These are phyloP conservation scores for Ceratocystis colombiana DNA, from an alignment of 2,329 filamentous ascomycete genomes.

Conservation along the genomic window DNA sequence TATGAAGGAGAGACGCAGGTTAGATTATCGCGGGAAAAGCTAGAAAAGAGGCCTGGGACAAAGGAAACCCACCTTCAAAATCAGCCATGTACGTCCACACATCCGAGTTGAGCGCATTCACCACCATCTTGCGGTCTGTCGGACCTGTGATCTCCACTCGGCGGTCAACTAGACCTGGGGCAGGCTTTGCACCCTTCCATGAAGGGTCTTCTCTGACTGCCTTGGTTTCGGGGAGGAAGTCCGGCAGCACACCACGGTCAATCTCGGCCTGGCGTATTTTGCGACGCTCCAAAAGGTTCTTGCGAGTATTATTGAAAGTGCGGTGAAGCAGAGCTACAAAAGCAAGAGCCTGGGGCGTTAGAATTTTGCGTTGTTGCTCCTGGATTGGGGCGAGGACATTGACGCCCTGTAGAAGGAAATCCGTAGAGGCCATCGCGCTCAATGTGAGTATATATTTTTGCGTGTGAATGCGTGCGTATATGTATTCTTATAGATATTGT, in stretches of 20 bases:
- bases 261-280: slow-evolving; percentile 82
- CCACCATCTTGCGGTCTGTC: slow-evolving; percentile 97
- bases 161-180: slow-evolving; percentile 84
- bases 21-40: not conserved
- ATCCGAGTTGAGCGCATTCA: slow-evolving; percentile 90
- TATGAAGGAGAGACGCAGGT: not conserved
- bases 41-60: not conserved
- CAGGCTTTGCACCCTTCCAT: slow-evolving; percentile 86
- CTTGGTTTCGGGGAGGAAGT: slow-evolving; percentile 92
- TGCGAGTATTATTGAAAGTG: slow-evolving; percentile 83
- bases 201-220: slow-evolving; percentile 88
- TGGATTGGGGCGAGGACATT: slow-evolving; percentile 70
- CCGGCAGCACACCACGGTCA: slow-evolving; percentile 76
- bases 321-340: slow-evolving; percentile 93
- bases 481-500: too few relatives aligned
- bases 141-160: slow-evolving; percentile 95
- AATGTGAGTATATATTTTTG: slow-evolving; percentile 27
- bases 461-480: too few relatives aligned
- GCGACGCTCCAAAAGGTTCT: slow-evolving; percentile 77
- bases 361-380: slow-evolving; percentile 75
- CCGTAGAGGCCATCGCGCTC: slow-evolving; percentile 52
- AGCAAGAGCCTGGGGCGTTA: slow-evolving; percentile 78
- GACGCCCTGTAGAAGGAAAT: slow-evolving; percentile 77
- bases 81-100: slow-evolving; percentile 99
- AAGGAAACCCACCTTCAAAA: slow-evolving; percentile 65